A percentile compares a stretch with the other conserved stretches of the same genome.
phyloP scores from a whole-genome alignment of 106 monocot genomes.

The Dendrobium nobile region DNA sequence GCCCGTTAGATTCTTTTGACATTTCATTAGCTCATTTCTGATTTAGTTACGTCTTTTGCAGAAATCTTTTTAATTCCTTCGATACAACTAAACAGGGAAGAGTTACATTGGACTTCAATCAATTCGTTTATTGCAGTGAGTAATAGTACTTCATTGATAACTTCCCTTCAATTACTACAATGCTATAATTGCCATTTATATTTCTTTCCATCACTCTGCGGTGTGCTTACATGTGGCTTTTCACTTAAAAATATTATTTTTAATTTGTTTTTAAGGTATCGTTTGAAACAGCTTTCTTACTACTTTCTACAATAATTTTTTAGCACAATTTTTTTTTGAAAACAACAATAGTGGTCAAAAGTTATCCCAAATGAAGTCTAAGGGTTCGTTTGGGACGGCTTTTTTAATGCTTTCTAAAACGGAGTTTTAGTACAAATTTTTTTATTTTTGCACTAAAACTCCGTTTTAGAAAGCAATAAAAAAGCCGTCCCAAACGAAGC shows the following conservation, averaged over 20 bases:
- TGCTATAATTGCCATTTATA: background rate
- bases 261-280: background rate
- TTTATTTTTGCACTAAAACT: no score
- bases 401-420: no score
- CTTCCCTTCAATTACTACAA: background rate
- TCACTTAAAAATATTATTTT: background rate
- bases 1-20: background rate
- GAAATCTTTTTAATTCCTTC: slow-evolving; percentile 73
- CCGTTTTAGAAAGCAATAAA: no score
- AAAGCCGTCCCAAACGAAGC: background rate
- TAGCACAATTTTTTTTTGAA: no score
- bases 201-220: background rate
- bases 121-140: slow-evolving; percentile 75
- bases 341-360: no score
- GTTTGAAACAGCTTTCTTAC: no score
- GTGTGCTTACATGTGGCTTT: background rate
- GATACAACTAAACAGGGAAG: slow-evolving; percentile 51
- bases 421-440: no score
- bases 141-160: background rate
- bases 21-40: background rate
- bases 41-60: slow-evolving; percentile 14
- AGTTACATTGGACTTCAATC: slow-evolving; percentile 68
- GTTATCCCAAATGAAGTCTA: no score
- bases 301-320: no score
- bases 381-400: no score